Base-by-base conservation (phyloP, 352 stramenopile genomes). In the Phytophthora megakarya region DNA sequence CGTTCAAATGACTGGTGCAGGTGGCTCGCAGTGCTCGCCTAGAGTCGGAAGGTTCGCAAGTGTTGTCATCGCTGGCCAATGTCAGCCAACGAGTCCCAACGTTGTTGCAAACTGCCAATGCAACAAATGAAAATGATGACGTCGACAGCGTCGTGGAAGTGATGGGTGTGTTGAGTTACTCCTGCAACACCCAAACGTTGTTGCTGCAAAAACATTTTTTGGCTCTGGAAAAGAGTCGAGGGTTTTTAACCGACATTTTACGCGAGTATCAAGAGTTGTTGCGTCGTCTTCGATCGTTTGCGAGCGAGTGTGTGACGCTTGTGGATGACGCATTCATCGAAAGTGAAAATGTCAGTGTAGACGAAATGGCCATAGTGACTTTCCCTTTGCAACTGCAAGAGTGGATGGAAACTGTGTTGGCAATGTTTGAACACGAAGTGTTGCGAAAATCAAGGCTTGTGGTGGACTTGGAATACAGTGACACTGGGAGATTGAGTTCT, bases 371-470 rank as follows among this genome's bases (percentile, higher is more conserved):
- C 26, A 39, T 32, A 3, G 43, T 72, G 25, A 46, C 38, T 16
- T 70, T 70, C 33, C 60, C 64, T 0, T 55, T 78, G 44, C 50
- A 74, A 19, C 38, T 81, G 61, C 70, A 84, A 42, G 84, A 92
- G 63, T 93, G 84, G 84, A 90, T 89, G 76, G 80, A 90, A 58
- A 88, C 76, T 25, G 84, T 90, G 46, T 53, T 80, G 23, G 42
- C 50, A 37, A 93, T 93, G 84, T 76, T 80, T 47, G 79, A 90
- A 60, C 77, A 72, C 49, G 84, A 93, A 64, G 47, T 75, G 38
- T 30, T 83, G 35, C 81, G 84, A 39, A 91, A 91, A 65, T 70
- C 66, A 21, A 40, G 65, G 50, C 66, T 93, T 2, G 77, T 89
- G 18, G 61, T 62, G 9, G 64, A 80, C 18, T 35, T 90, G 44